Evolutionary conservation across 176 grass and related monocot species (phyloP).

Genomic region (Rhipidocladum racemiflorum): DNA sequence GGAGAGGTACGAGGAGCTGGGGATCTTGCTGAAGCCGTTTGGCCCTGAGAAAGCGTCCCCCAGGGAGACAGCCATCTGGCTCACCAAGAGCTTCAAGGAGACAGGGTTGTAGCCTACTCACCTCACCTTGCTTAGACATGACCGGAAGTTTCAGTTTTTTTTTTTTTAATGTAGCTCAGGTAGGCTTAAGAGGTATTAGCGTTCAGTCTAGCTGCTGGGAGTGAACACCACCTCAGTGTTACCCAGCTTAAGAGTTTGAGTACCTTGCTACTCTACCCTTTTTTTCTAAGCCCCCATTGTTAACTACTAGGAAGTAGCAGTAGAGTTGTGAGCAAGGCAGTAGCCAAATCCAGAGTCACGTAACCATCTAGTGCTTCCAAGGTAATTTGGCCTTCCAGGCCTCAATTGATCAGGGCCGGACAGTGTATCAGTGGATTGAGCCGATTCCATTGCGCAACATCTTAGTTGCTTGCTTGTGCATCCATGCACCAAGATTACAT

Average conservation of each 20-base stretch:
- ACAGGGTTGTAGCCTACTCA: conserved; percentile 40
- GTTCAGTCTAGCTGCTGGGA: conserved; percentile 2
- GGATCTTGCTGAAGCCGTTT: conserved; percentile 66
- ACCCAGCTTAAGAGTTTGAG: background rate
- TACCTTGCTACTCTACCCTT: too few species aligned
- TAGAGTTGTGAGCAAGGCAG: background rate
- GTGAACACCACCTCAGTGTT: conserved; percentile 38
- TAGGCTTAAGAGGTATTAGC: background rate
- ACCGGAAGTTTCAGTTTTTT: background rate
- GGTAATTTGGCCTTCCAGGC: background rate
- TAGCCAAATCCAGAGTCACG: background rate
- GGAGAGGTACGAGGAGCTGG: conserved; percentile 74
- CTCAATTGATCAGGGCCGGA: background rate
- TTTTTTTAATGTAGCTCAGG: conserved; percentile 5
- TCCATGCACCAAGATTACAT: background rate
- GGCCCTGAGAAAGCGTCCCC: conserved; percentile 74
- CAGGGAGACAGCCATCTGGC: conserved; percentile 86
- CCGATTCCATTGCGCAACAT: background rate
- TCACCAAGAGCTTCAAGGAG: conserved; percentile 87
- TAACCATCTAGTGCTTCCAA: background rate
- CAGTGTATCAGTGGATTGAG: background rate
- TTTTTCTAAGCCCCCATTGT: background rate
- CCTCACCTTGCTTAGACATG: background rate
- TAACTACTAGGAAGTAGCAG: conserved; percentile 19
- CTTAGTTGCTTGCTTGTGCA: background rate